Evolutionary conservation across 495 filamentous ascomycete genomes (phyloP).

Genomic region (Penicillium waksmanii): DNA sequence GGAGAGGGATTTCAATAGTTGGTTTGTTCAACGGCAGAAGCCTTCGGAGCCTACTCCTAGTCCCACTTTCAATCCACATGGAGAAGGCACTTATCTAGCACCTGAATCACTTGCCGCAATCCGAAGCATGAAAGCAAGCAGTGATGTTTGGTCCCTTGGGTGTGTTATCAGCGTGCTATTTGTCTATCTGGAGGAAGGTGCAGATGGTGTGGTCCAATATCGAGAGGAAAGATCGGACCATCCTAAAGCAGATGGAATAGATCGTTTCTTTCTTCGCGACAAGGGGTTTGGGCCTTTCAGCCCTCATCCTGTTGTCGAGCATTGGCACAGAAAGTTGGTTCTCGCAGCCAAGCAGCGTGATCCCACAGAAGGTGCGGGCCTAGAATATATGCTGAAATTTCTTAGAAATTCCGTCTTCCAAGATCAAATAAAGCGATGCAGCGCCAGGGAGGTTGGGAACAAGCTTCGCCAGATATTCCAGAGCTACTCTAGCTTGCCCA

Average conservation of each 20-base stretch:
- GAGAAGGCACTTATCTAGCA: constrained; percentile 35
- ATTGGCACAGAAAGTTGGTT: constrained; percentile 31
- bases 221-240: constrained; percentile 18
- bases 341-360: constrained; percentile 23
- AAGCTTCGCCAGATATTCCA: neutral
- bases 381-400: constrained; percentile 10
- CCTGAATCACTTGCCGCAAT: constrained; percentile 30
- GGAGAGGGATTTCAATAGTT: constrained; percentile 16
- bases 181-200: constrained; percentile 35
- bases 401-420: constrained; percentile 7
- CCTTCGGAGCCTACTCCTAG: neutral
- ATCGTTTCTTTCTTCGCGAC: constrained; percentile 34
- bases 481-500: constrained; percentile 13
- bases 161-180: constrained; percentile 41
- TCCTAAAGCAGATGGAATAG: constrained; percentile 24
- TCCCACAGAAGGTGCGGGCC: constrained; percentile 21
- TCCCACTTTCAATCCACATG: constrained; percentile 24
- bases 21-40: constrained; percentile 1
- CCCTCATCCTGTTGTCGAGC: constrained; percentile 31
- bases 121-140: constrained; percentile 34
- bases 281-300: constrained; percentile 17
- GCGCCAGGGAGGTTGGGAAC: neutral
- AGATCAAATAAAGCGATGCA: constrained; percentile 12
- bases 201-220: constrained; percentile 31
- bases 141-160: constrained; percentile 43